Base-by-base conservation (phyloP, 1,284 basidiomycete species). In the Ustilago lituana region DNA sequence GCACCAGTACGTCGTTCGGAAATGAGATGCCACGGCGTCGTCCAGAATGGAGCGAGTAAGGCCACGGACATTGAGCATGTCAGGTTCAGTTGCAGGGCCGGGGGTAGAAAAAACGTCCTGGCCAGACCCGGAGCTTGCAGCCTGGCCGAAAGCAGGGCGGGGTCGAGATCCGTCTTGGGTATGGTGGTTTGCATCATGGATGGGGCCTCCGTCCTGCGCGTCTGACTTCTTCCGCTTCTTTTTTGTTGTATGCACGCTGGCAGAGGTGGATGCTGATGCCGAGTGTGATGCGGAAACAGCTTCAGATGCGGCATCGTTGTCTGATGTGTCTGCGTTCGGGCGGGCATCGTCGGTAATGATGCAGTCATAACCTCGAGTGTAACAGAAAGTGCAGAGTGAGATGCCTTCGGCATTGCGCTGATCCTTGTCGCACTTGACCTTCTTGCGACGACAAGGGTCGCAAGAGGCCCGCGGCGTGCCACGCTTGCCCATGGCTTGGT, bases 361-460 rank as follows among this genome's bases (percentile, higher is more conserved):
- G 46, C 67, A 70, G 38, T 61, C 54, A 38, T 47, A 60, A 4
- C 67, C 67, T 35, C 67, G 37, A 1, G 58, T 37, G 27, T 33
- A 52, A 33, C 67, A 70, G 39, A 59, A 65, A 23, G 62, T 54
- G 50, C 67, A 70, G 22, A 65, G 55, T 17, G 56, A 56, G 23
- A 65, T 54, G 22, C 67, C 67, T 41, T 61, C 53, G 9, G 61
- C 62, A n/a, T 59, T 56, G 50, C 67, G 57, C 40, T 65, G 53
- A 14, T 65, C 67, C 38, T 63, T 65, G 56, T 70, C 67, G 49
- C 67, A 70, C 17, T 60, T 62, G 54, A 70, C 67, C 44, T 70
- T 70, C 32, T 70, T 70, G 50, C 52, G 67, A 48, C 62, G 60
- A 27, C 67, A 70, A 19, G 67, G 67, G 37, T 70, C 67, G 58